A percentile compares a stretch with the other conserved stretches of the same genome.
phyloP scores from a whole-genome alignment of 1,139 yeast species.

The Suhomyces coccinellae region DNA sequence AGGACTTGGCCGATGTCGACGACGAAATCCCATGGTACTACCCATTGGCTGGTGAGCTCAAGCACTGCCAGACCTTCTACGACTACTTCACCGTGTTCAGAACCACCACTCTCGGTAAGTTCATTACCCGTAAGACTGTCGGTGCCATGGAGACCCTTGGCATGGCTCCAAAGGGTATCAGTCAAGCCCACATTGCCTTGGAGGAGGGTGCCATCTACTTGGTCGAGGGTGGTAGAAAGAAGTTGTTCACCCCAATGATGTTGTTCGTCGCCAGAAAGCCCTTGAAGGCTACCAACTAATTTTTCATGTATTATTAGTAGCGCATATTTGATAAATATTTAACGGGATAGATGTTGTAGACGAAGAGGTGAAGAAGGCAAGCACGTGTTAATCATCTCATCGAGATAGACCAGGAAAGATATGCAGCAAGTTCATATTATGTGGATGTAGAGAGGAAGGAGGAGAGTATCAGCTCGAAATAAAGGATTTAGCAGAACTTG shows the following conservation, averaged over 20 bases:
- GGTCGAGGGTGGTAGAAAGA: slow-evolving; percentile 88
- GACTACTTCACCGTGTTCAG: slow-evolving; percentile 87
- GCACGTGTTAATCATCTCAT: not conserved
- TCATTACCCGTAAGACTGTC: slow-evolving; percentile 76
- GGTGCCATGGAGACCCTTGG: slow-evolving; percentile 81
- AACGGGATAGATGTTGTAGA: not conserved
- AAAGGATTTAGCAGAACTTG: too few relatives aligned
- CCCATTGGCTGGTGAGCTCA: slow-evolving; percentile 94
- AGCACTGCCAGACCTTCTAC: slow-evolving; percentile 72
- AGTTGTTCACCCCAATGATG: slow-evolving; percentile 96
- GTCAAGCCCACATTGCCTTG: slow-evolving; percentile 85
- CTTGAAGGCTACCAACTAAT: slow-evolving; percentile 11
- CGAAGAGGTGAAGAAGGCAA: too few relatives aligned
- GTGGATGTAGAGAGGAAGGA: too few relatives aligned
- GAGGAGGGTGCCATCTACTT: slow-evolving; percentile 97
- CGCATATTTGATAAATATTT: slow-evolving; percentile 10
- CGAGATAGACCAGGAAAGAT: not conserved
- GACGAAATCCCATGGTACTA: slow-evolving; percentile 97
- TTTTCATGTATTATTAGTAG: slow-evolving; percentile 12
- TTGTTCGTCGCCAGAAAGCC: slow-evolving; percentile 87
- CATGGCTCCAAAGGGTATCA: slow-evolving; percentile 91
- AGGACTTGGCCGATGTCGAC: slow-evolving; percentile 78
- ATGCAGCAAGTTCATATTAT: too few relatives aligned
- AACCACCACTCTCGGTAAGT: slow-evolving; percentile 85
- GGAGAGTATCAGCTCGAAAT: too few relatives aligned